phyloP scores from a whole-genome alignment of 83 land plant species.

The Larix sibirica region DNA sequence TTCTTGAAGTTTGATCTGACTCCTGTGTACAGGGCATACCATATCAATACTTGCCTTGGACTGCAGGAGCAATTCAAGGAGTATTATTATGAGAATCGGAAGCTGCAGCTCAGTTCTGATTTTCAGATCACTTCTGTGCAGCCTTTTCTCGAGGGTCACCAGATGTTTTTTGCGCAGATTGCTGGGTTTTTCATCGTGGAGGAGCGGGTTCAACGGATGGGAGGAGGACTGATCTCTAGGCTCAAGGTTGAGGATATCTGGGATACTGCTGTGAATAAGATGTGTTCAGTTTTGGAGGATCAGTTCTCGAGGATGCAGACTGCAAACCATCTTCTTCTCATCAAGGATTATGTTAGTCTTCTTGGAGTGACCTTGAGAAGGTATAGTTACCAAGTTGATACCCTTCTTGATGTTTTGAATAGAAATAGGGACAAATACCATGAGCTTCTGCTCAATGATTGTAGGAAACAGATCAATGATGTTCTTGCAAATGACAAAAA shows the following conservation, averaged over 20 bases:
- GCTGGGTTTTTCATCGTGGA: constrained; percentile 96
- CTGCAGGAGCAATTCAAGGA: constrained; percentile 79
- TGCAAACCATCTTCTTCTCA: constrained; percentile 77
- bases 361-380: constrained; percentile 83
- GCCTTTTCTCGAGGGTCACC: constrained; percentile 89
- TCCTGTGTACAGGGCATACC: constrained; percentile 89
- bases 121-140: constrained; percentile 74
- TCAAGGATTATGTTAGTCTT: constrained; percentile 94
- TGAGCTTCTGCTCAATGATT: constrained; percentile 83
- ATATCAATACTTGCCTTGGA: constrained; percentile 82
- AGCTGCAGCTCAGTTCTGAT: constrained; percentile 86
- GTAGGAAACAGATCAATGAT: constrained; percentile 63
- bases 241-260: constrained; percentile 74
- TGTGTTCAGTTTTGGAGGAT: constrained; percentile 75
- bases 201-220: constrained; percentile 86
- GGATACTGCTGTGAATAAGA: constrained; percentile 84
- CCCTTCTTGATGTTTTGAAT: constrained; percentile 75
- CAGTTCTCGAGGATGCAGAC: constrained; percentile 82
- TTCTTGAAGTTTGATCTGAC: constrained; percentile 80
- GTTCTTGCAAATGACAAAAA: constrained; percentile 75
- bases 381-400: constrained; percentile 79
- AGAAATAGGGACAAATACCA: constrained; percentile 90
- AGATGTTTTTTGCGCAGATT: constrained; percentile 80
- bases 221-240: constrained; percentile 64
- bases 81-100: constrained; percentile 80